These are phyloP conservation scores for Phytophthora citrophthora DNA, from an alignment of 352 stramenopile genomes.

Conservation along the genomic window DNA sequence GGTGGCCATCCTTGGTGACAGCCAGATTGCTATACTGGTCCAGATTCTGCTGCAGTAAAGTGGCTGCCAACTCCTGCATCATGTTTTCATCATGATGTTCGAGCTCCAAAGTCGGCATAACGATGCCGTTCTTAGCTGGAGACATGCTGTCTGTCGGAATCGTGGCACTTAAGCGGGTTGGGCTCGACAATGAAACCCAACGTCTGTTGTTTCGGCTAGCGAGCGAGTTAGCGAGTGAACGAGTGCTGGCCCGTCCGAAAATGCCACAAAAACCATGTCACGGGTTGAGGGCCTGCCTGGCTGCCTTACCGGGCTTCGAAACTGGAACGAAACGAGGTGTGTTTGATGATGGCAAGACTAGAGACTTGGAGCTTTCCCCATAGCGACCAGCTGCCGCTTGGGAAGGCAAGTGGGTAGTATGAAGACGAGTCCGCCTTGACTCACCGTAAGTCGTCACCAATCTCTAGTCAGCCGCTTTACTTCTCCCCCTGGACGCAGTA, in stretches of 20 bases:
- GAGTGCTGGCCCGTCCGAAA: conserved; percentile 15
- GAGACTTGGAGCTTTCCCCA: not conserved
- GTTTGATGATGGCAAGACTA: conserved; percentile 13
- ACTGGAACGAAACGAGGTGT: conserved; percentile 33
- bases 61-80: conserved; percentile 40
- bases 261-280: conserved; percentile 9
- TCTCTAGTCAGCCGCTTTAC: not conserved
- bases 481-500: conserved; percentile 15
- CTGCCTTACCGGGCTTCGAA: conserved; percentile 5
- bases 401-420: conserved; percentile 25
- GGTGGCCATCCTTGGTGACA: conserved; percentile 39
- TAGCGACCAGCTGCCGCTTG: conserved; percentile 11
- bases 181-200: conserved; percentile 21
- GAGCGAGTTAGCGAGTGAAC: conserved; percentile 29
- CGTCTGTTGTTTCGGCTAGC: not conserved
- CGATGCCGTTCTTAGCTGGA: conserved; percentile 20
- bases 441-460: conserved; percentile 20
- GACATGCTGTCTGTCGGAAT: conserved; percentile 30
- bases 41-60: conserved; percentile 36
- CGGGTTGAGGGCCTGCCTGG: conserved; percentile 14
- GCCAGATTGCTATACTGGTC: conserved; percentile 31
- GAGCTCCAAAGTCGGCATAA: conserved; percentile 39
- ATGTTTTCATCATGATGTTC: conserved; percentile 30
- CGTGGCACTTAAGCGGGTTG: not conserved
- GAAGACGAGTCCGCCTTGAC: conserved; percentile 8